Conservation (phyloP, 2,329 filamentous ascomycete genomes). For the Pseudogymnoascus sp. region DNA sequence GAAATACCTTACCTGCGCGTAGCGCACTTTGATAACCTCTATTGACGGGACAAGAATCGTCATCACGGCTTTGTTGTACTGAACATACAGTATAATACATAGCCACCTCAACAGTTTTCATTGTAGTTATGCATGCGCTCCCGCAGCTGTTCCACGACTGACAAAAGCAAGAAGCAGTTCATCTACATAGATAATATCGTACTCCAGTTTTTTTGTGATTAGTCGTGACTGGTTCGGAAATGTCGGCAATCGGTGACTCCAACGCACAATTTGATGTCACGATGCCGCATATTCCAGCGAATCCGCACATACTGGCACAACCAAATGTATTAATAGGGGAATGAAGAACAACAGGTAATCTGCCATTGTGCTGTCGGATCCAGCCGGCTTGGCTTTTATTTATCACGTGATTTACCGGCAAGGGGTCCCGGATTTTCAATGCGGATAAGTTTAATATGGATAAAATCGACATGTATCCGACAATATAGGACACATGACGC, state of each 20-base stretch:
- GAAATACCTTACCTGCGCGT: background rate
- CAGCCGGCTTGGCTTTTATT: background rate
- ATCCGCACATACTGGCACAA: background rate
- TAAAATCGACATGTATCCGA: background rate
- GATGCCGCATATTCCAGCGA: background rate
- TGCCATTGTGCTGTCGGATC: background rate
- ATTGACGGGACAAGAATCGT: background rate
- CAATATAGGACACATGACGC: background rate
- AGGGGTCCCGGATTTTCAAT: background rate
- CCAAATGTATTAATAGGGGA: background rate
- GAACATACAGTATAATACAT: background rate
- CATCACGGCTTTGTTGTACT: background rate
- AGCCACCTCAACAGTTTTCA: background rate
- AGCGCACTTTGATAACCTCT: background rate
- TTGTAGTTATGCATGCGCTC: background rate
- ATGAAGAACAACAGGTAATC: background rate
- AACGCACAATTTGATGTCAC: background rate
- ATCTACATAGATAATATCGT: background rate
- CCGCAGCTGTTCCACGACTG: no score
- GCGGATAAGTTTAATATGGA: slow-evolving; percentile 2
- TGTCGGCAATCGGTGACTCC: background rate
- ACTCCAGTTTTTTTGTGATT: background rate
- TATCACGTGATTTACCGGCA: slow-evolving; percentile 1
- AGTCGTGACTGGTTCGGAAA: background rate
- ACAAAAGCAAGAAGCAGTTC: background rate